These are phyloP conservation scores for Ligustrum vulgare DNA, from an alignment of 257 asterid species.

Conservation along the genomic window DNA sequence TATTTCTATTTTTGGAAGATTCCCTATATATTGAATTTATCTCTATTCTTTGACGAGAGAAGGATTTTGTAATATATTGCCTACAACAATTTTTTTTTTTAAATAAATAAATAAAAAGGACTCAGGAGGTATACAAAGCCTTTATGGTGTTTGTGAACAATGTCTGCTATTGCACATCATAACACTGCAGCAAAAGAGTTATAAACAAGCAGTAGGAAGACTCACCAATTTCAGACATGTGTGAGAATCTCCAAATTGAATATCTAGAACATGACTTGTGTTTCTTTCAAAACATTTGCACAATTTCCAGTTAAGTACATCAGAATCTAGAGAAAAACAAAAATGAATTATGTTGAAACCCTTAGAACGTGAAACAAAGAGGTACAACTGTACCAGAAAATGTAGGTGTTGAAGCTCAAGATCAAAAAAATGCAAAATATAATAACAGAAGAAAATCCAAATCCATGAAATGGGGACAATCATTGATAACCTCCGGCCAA, in stretches of 20 bases:
- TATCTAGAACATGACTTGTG: conserved; percentile 59
- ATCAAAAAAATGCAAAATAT: conserved; percentile 10
- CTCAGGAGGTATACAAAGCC: background rate
- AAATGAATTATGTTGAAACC: conserved; percentile 18
- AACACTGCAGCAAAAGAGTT: background rate
- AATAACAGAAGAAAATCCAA: background rate
- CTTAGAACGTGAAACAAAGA: background rate
- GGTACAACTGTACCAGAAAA: background rate
- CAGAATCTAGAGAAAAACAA: conserved; percentile 48
- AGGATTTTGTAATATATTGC: conserved; percentile 9
- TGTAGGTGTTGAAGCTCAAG: background rate
- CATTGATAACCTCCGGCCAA: no score
- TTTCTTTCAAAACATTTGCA: conserved; percentile 62
- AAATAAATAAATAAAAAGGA: no score
- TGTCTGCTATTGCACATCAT: conserved; percentile 19
- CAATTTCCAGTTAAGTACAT: conserved; percentile 61
- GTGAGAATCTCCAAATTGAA: conserved; percentile 68
- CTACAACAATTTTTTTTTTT: background rate
- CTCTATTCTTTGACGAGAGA: background rate
- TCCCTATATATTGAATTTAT: background rate
- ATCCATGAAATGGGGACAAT: conserved; percentile 2
- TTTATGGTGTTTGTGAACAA: background rate
- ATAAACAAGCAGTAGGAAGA: conserved; percentile 22
- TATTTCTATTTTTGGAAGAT: background rate
- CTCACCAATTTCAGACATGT: conserved; percentile 80